These are phyloP conservation scores for Penicillium alfredii DNA, from an alignment of 495 filamentous ascomycete genomes.

Conservation along the genomic window DNA sequence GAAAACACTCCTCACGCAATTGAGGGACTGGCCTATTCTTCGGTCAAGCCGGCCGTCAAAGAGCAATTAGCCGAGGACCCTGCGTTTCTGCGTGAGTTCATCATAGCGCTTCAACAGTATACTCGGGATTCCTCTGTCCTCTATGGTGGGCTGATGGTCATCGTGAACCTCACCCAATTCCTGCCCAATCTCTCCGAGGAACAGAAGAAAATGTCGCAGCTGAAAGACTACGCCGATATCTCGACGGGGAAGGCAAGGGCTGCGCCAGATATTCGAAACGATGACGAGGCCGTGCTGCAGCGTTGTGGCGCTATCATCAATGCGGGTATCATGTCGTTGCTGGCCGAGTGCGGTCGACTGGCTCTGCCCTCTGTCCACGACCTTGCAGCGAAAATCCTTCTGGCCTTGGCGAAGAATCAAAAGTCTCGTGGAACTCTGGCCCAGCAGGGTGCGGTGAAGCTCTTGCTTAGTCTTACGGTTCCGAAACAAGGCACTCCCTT, in stretches of 20 bases:
- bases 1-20: conserved; percentile 60
- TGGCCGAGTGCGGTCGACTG: conserved; percentile 62
- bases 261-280: conserved; percentile 60
- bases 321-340: conserved; percentile 63
- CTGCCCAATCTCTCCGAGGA: conserved; percentile 77
- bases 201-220: conserved; percentile 79
- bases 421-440: conserved; percentile 70
- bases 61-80: conserved; percentile 66
- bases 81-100: conserved; percentile 58
- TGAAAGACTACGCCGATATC: conserved; percentile 89
- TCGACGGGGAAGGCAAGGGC: conserved; percentile 49
- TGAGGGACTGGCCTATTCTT: conserved; percentile 90
- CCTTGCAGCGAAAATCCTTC: conserved; percentile 65
- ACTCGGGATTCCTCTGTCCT: conserved; percentile 60
- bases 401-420: conserved; percentile 64
- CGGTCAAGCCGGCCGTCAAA: conserved; percentile 74
- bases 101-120: conserved; percentile 56
- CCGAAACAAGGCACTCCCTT: conserved; percentile 45
- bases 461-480: conserved; percentile 63
- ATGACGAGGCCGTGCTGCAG: conserved; percentile 64
- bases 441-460: conserved; percentile 85
- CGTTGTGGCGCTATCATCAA: conserved; percentile 75
- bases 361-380: conserved; percentile 62
- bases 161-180: conserved; percentile 78
- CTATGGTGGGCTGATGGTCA: conserved; percentile 78